Percentiles rank a stretch among this genome's conserved stretches.
phyloP scores from a whole-genome alignment of 768 basidiomycete genomes.

The Rhodotorula kratochvilovae region DNA sequence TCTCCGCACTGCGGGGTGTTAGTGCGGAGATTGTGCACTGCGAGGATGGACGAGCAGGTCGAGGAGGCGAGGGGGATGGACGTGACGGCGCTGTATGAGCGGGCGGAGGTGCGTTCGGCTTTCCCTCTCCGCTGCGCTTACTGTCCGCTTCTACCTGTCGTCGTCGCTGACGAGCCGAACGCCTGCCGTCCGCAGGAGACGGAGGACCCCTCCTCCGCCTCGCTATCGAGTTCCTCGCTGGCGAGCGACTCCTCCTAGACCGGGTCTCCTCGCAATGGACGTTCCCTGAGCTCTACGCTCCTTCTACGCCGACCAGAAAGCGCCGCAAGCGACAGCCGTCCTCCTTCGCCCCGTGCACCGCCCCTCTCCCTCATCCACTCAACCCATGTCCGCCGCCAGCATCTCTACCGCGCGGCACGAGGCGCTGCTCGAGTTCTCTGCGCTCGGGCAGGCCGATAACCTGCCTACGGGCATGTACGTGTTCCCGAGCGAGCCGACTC shows the following conservation, averaged over 20 bases:
- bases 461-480: constrained; percentile 11
- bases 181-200: neutral
- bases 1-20: neutral
- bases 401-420: constrained; percentile 12
- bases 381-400: neutral
- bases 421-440: constrained; percentile 13
- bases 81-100: neutral
- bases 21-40: neutral
- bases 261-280: neutral
- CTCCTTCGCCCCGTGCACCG: neutral
- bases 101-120: neutral
- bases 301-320: neutral
- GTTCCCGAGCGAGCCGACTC: constrained; percentile 11
- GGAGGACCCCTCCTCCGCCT: neutral
- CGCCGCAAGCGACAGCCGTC: neutral
- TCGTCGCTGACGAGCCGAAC: no score
- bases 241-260: constrained; percentile 3
- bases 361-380: neutral
- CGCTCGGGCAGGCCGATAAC: constrained; percentile 2
- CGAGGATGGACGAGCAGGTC: neutral
- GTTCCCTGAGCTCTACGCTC: neutral
- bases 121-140: no score
- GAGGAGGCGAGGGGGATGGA: neutral
- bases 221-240: neutral
- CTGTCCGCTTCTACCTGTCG: no score